Base-by-base conservation (phyloP, 169 alveolate genomes). In the Cyclospora cayetanensis region DNA sequence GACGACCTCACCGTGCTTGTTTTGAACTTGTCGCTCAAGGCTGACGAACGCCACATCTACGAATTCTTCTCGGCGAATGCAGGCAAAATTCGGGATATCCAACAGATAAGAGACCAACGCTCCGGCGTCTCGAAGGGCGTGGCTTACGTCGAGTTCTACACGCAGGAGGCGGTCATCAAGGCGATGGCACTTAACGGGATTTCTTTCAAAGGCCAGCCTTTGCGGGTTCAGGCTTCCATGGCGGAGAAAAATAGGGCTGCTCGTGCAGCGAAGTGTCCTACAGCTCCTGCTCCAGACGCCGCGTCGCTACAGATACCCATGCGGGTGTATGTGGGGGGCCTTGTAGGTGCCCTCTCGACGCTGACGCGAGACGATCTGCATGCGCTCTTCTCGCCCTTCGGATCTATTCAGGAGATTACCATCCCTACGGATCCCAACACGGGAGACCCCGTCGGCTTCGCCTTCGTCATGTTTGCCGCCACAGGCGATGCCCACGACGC, bases 231-330 rank as follows among this genome's bases (percentile, higher is more conserved):
- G 92, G 97, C 99, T 27, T 98, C 99, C 35, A 99, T 98, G 95
- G 99, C 99, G 1, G 99, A 99, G 94, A 99, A 98, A 94, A 99
- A 99, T 95, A 95, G 99, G 80, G 99, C 99, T 42, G 99, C 99
- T 9, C 95, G 96, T 50, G 99, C 99, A 0, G 98, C 98, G 29
- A 98, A 97, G 94, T 93, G 90, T 93, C 96, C 74, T 68, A 96
- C 95, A 90, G 92, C 88, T 50, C 94, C 83, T 12, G 91, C 92
- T 70, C 92, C 93, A 63, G 95, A 91, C 79, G 95, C 93, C 65
- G 97, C 96, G 91, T 98, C 97, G 22, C 96, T 96, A 46, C 97
- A 96, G 94, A 96, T 95, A n/a, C 99, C 99, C 41, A 93, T 96
- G 91, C 92, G 95, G 92, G 95, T 99, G 41, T 97, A 95, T 89